These are phyloP conservation scores for Primulina eburnea DNA, from an alignment of 257 asterid genomes.

Conservation along the genomic window DNA sequence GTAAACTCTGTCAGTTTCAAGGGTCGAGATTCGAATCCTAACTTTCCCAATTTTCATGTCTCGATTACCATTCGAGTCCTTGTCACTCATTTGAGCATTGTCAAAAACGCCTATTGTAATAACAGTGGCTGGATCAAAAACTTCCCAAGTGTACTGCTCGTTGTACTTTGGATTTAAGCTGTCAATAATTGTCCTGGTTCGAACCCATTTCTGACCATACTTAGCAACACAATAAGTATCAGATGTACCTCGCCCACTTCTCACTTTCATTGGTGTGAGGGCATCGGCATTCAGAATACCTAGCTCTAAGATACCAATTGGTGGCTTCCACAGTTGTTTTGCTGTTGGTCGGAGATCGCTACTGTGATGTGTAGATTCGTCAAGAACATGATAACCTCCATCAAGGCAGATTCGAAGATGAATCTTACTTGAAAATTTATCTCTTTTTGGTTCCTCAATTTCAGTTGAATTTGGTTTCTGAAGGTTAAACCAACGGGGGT, in stretches of 20 bases:
- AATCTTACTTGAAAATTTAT: conserved; percentile 67
- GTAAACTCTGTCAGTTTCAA: too few species aligned
- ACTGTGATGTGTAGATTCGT: conserved; percentile 78
- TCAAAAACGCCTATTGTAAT: too few species aligned
- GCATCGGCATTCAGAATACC: conserved; percentile 73
- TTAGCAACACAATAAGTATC: conserved; percentile 88
- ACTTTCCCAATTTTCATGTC: too few species aligned
- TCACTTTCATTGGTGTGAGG: conserved; percentile 71
- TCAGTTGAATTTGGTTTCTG: conserved; percentile 45
- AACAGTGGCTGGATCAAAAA: conserved; percentile 10
- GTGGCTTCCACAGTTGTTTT: conserved; percentile 87
- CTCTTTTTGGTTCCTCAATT: conserved; percentile 60
- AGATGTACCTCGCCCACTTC: conserved; percentile 63
- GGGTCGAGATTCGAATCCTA: too few species aligned
- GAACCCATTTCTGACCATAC: conserved; percentile 85
- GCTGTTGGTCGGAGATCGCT: conserved; percentile 90
- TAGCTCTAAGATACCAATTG: conserved; percentile 73
- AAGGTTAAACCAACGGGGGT: conserved; percentile 65
- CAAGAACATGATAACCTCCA: conserved; percentile 95
- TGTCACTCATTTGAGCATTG: too few species aligned
- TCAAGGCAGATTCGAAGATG: conserved; percentile 80
- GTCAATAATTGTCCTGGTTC: conserved; percentile 79
- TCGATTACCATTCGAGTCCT: too few species aligned
- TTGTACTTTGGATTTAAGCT: conserved; percentile 84
- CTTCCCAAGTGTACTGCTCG: conserved; percentile 97